A percentile compares a stretch with the other conserved stretches of the same genome.
These are phyloP conservation scores for Dryas integrifolia DNA, from an alignment of 331 rosid species.

Conservation along the genomic window DNA sequence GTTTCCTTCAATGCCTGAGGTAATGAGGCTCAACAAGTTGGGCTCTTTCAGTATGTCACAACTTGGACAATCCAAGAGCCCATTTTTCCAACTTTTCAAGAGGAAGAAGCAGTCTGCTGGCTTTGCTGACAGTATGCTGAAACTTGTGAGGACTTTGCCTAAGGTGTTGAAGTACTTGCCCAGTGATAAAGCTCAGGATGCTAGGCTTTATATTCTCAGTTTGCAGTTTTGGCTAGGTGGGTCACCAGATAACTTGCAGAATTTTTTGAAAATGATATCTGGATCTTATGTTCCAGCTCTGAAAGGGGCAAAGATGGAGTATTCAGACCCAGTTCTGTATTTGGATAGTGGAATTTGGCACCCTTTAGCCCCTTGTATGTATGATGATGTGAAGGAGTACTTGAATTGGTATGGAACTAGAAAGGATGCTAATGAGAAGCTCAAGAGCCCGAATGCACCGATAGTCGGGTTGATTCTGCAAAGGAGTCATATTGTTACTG, in stretches of 20 bases:
- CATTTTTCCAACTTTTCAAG: slow-evolving; percentile 85
- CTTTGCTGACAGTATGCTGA: slow-evolving; percentile 91
- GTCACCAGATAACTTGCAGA: slow-evolving; percentile 82
- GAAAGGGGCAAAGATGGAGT: slow-evolving; percentile 66
- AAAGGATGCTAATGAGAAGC: slow-evolving; percentile 81
- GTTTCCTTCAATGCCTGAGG: slow-evolving; percentile 99
- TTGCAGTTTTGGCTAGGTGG: slow-evolving; percentile 99
- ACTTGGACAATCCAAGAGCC: slow-evolving; percentile 87
- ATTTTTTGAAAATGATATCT: slow-evolving; percentile 80
- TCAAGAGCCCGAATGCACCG: slow-evolving; percentile 60
- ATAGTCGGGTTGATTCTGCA: slow-evolving; percentile 75
- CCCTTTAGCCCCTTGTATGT: slow-evolving; percentile 97
- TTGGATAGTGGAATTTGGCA: slow-evolving; percentile 93
- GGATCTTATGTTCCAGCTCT: slow-evolving; percentile 84
- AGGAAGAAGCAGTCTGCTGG: slow-evolving; percentile 78
- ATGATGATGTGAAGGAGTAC: slow-evolving; percentile 93
- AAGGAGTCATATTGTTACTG: slow-evolving; percentile 96
- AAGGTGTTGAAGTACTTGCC: slow-evolving; percentile 94
- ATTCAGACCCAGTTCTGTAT: slow-evolving; percentile 85
- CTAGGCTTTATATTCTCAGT: slow-evolving; percentile 79
- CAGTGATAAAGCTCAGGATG: slow-evolving; percentile 95
- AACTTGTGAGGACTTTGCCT: slow-evolving; percentile 88
- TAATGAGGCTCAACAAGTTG: slow-evolving; percentile 86
- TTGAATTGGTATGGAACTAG: slow-evolving; percentile 95
- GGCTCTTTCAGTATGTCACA: slow-evolving; percentile 92